Base-by-base conservation (phyloP, 371 early-diverging fungal genomes). In the Mycotypha africana region DNA sequence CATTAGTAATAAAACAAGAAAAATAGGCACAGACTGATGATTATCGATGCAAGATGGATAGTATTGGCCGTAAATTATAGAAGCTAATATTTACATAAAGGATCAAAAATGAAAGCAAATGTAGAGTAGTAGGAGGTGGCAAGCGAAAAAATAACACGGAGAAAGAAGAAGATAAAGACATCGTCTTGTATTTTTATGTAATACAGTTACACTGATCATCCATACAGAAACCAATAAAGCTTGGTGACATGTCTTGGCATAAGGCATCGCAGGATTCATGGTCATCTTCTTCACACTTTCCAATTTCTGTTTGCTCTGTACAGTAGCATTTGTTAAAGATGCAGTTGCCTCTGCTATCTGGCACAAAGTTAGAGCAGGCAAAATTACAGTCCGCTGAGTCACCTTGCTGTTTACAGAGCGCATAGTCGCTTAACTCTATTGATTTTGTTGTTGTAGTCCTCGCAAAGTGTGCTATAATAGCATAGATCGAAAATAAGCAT, bases 251-350 rank as follows among this genome's bases (percentile, higher is more conserved):
- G 34, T 62, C 62, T 54, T 65, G 62, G 50, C 69, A 69, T 20
- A 65, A 37, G 17, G 69, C 56, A 43, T 69, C 62, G 34, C 69
- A 69, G 14, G 46, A 49, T 47, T 69, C 69, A 32, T 69, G 69
- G 30, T 69, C 55, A 26, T 65, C 54, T 34, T 69, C 65, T 36
- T 62, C 55, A 16, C 63, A 62, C 42, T 51, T 51, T 24, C 58
- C 57, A 22, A 59, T 45, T n/a, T 53, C 63, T 43, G 56, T 42
- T 16, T 54, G 42, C 37, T 69, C 66, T 1, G 66, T 65, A 38
- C 70, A 69, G 24, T 62, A 69, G 31, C 70, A 69, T 45, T 46
- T 56, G 33, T 57, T 49, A 28, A 58, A 56, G 5, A 69, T 51
- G 40, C 69, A 69, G 15, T 56, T 51, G 31, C 69, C 69, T 41